These are phyloP conservation scores for Pyrrhoderma lamaoense DNA, from an alignment of 1,284 basidiomycete genomes.

Conservation along the genomic window DNA sequence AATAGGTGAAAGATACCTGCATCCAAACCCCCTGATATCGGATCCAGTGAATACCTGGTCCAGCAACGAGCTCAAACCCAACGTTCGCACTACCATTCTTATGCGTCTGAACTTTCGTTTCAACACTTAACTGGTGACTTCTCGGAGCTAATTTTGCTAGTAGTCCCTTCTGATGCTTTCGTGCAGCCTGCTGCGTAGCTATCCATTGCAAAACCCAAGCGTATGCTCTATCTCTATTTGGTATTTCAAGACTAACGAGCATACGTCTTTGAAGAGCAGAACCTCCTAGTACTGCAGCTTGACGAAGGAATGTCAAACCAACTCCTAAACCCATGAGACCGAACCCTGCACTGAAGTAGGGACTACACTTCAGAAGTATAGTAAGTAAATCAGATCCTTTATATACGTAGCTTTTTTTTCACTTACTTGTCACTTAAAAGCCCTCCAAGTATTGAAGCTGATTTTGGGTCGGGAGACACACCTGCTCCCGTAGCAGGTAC, in stretches of 20 bases:
- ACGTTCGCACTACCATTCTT: slow-evolving; percentile 85
- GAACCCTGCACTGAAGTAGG: slow-evolving; percentile 93
- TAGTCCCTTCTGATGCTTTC: slow-evolving; percentile 25
- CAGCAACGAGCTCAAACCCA: slow-evolving; percentile 89
- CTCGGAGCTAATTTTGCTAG: slow-evolving; percentile 42
- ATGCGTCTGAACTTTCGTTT: slow-evolving; percentile 83
- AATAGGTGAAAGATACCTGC: slow-evolving; percentile 37
- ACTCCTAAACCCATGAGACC: slow-evolving; percentile 93
- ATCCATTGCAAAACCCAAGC: slow-evolving; percentile 99
- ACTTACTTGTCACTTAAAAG: slow-evolving; percentile 48
- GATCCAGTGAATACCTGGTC: slow-evolving; percentile 93
- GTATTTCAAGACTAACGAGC: slow-evolving; percentile 94
- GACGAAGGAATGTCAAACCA: slow-evolving; percentile 67
- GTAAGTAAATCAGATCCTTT: background rate
- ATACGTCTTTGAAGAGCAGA: slow-evolving; percentile 80
- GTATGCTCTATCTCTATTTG: slow-evolving; percentile 91
- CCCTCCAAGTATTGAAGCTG: slow-evolving; percentile 13
- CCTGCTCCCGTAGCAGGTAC: background rate
- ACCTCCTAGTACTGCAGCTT: slow-evolving; percentile 63
- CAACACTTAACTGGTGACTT: slow-evolving; percentile 91
- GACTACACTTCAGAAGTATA: slow-evolving; percentile 47
- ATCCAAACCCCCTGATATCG: slow-evolving; percentile 90
- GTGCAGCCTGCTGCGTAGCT: slow-evolving; percentile 51
- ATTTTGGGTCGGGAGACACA: background rate
- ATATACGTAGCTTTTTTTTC: slow-evolving; percentile 1